These are phyloP conservation scores for Fusarium burgessii DNA, from an alignment of 2,329 filamentous ascomycete species.

Conservation along the genomic window DNA sequence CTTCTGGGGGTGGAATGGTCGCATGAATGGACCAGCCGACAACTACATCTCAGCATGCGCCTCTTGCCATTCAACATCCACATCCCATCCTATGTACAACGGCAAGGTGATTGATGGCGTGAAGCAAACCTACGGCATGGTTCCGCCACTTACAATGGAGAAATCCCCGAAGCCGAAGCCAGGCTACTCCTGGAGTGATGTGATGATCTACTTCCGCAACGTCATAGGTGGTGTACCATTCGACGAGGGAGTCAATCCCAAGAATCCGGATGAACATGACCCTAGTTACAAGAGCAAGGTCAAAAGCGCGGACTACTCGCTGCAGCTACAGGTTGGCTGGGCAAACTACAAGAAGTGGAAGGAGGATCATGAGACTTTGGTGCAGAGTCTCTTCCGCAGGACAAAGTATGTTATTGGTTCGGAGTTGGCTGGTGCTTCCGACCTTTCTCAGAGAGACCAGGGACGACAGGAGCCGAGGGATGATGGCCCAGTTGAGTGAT, in stretches of 20 bases:
- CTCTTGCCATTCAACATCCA: background rate
- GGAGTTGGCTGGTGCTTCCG: background rate
- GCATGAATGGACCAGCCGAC: background rate
- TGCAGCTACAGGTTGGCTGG: background rate
- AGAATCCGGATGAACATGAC: background rate
- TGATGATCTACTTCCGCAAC: constrained; percentile 3
- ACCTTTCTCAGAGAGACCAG: background rate
- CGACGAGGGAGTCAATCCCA: background rate
- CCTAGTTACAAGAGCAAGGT: background rate
- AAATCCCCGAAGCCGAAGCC: background rate
- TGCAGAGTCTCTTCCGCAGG: background rate
- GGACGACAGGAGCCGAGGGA: background rate
- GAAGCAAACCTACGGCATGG: background rate
- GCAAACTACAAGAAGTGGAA: constrained; percentile 5
- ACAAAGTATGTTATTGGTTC: background rate
- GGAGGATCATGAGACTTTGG: background rate
- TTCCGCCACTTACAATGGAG: background rate
- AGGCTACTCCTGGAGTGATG: background rate
- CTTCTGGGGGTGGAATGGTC: background rate
- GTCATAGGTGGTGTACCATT: background rate
- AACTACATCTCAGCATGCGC: constrained; percentile 6
- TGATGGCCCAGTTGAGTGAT: background rate
- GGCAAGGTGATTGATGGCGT: background rate
- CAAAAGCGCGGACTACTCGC: constrained; percentile 1
- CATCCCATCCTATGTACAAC: background rate